A percentile compares a stretch with the other conserved stretches of the same genome.
phyloP scores from a whole-genome alignment of 768 basidiomycete genomes.

The Tephrocybe sp. region DNA sequence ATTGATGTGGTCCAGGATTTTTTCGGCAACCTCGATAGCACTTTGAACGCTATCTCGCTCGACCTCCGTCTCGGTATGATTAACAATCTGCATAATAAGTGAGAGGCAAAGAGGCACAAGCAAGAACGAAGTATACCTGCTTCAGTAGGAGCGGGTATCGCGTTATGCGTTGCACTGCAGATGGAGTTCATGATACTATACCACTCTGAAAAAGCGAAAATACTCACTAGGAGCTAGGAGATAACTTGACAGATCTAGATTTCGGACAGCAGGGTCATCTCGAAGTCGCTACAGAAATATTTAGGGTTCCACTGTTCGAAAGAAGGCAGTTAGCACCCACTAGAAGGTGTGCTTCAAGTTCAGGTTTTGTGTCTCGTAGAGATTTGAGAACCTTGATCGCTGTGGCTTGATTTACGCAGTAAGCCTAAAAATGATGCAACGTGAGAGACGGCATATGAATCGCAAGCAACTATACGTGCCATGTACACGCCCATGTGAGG shows the following conservation, averaged over 20 bases:
- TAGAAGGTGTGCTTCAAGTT: constrained; percentile 65
- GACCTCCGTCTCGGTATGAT: constrained; percentile 70
- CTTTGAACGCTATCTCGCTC: constrained; percentile 57
- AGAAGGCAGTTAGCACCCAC: constrained; percentile 32
- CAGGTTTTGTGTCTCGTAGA: constrained; percentile 64
- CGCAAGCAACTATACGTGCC: constrained; percentile 37
- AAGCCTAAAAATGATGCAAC: constrained; percentile 51
- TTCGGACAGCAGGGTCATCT: constrained; percentile 75
- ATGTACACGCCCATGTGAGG: constrained; percentile 79
- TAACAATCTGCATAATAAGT: constrained; percentile 55
- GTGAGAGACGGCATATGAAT: not conserved
- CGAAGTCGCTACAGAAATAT: constrained; percentile 59
- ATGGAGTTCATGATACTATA: not conserved
- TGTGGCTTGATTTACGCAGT: constrained; percentile 85
- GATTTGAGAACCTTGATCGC: constrained; percentile 79
- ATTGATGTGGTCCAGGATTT: constrained; percentile 79
- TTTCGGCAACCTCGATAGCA: constrained; percentile 67
- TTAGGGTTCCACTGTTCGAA: no score
- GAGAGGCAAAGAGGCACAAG: not conserved
- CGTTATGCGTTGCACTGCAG: constrained; percentile 90
- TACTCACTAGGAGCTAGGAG: constrained; percentile 83
- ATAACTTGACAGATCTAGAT: constrained; percentile 88
- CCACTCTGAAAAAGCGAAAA: not conserved
- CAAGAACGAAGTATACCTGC: constrained; percentile 42
- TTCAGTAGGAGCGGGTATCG: constrained; percentile 90